These are phyloP conservation scores for Paraconiothyrium brasiliense DNA, from an alignment of 2,329 filamentous ascomycete genomes.

Conservation along the genomic window DNA sequence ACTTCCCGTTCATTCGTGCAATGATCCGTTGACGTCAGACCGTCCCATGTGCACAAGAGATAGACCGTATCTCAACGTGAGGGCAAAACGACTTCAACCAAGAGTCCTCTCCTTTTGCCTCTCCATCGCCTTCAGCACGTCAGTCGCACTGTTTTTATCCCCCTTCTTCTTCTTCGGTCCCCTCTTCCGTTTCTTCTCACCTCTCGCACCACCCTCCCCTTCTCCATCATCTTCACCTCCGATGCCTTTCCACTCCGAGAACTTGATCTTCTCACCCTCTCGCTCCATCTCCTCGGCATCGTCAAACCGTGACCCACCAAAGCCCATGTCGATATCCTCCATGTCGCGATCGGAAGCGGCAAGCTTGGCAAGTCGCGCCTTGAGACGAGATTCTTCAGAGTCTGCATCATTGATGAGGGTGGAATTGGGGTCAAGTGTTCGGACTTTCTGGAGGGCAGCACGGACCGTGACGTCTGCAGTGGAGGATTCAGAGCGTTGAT, in stretches of 20 bases:
- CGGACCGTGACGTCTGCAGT: conserved; percentile 79
- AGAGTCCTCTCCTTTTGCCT: conserved; percentile 58
- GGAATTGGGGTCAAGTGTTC: conserved; percentile 57
- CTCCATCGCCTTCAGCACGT: conserved; percentile 83
- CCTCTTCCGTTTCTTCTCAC: conserved; percentile 72
- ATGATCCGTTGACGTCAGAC: too few species aligned
- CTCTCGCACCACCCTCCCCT: conserved; percentile 56
- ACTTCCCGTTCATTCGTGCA: too few species aligned
- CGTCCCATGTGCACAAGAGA: too few species aligned
- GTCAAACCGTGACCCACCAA: conserved; percentile 85
- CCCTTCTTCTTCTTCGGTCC: conserved; percentile 80
- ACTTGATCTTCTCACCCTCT: conserved; percentile 67
- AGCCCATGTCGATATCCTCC: conserved; percentile 93
- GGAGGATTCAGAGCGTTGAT: conserved; percentile 50
- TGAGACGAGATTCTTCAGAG: conserved; percentile 73
- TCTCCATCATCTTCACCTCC: conserved; percentile 63
- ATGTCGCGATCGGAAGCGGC: conserved; percentile 78
- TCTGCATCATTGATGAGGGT: conserved; percentile 51
- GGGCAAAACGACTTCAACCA: conserved; percentile 16
- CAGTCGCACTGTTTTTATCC: conserved; percentile 78
- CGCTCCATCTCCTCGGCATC: conserved; percentile 85
- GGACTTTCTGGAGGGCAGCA: conserved; percentile 84
- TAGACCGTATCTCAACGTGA: too few species aligned
- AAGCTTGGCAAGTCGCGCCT: conserved; percentile 72
- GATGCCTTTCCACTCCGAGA: conserved; percentile 69